Evolutionary conservation across 2,329 filamentous ascomycete genomes (phyloP).

Genomic region (Microcyclospora tardicrescens): DNA sequence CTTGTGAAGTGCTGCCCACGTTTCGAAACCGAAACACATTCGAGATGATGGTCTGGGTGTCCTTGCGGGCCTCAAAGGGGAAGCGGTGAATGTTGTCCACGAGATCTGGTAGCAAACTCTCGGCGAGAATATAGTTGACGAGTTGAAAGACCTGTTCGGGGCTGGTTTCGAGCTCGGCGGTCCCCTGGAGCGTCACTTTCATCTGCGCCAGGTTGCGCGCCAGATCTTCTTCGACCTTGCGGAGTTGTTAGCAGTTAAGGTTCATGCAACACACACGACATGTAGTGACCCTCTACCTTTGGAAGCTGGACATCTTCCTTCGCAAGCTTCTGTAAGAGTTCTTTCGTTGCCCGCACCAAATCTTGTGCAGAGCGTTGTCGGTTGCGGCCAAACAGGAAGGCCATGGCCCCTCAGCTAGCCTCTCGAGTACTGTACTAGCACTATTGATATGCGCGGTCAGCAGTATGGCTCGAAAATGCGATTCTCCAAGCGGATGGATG

Average conservation of each 20-base stretch:
- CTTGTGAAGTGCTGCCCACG: constrained; percentile 48
- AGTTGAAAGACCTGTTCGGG: constrained; percentile 82
- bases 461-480: too few species aligned
- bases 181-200: constrained; percentile 87
- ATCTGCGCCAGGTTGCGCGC: constrained; percentile 77
- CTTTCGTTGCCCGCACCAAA: constrained; percentile 49
- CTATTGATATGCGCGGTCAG: neutral
- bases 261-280: neutral
- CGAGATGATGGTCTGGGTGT: constrained; percentile 89
- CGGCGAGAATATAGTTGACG: constrained; percentile 70
- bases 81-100: constrained; percentile 71
- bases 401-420: constrained; percentile 37
- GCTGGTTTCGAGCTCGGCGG: constrained; percentile 74
- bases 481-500: too few species aligned
- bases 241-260: neutral
- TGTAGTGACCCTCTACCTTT: constrained; percentile 9
- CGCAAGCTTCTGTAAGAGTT: constrained; percentile 45
- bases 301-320: constrained; percentile 39
- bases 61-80: constrained; percentile 92
- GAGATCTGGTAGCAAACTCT: constrained; percentile 76
- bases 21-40: constrained; percentile 86
- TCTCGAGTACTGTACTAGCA: neutral
- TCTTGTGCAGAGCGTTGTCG: constrained; percentile 50
- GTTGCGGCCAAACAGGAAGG: constrained; percentile 54
- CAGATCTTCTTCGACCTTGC: constrained; percentile 63